Evolutionary conservation across 345 rosid genomes (phyloP).

Genomic region (Carallia brachiata): DNA sequence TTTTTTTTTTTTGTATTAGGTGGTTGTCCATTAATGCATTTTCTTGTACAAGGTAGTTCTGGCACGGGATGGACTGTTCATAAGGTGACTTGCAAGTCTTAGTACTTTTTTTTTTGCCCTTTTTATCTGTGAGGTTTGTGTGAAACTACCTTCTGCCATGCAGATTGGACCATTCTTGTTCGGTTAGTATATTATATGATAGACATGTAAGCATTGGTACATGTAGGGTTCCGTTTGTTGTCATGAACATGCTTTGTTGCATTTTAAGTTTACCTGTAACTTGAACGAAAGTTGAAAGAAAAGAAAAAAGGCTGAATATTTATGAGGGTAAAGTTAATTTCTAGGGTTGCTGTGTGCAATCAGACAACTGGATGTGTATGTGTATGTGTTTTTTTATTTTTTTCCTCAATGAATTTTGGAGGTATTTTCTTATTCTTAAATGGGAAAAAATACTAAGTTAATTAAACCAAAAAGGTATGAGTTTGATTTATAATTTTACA

Average conservation of each 20-base stretch:
- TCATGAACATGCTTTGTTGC: conserved; percentile 19
- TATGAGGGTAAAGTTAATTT: background rate
- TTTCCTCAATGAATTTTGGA: background rate
- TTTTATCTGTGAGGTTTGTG: conserved; percentile 28
- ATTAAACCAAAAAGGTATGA: no score
- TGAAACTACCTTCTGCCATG: conserved; percentile 10
- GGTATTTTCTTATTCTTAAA: background rate
- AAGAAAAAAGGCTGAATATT: no score
- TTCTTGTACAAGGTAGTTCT: conserved; percentile 30
- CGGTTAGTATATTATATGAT: conserved; percentile 32
- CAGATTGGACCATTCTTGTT: conserved; percentile 26
- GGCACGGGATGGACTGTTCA: conserved; percentile 24
- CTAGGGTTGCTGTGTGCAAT: background rate
- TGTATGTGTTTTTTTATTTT: background rate
- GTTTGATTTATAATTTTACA: no score
- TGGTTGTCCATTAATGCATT: conserved; percentile 28
- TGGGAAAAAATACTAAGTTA: no score
- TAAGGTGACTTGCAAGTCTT: background rate
- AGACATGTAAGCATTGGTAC: conserved; percentile 29
- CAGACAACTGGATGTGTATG: background rate
- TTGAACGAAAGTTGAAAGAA: conserved; percentile 18
- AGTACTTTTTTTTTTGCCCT: no score
- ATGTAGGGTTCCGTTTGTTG: conserved; percentile 25
- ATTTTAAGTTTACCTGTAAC: conserved; percentile 38
- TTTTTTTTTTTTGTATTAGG: no score